Evolutionary conservation across 176 grass and related monocot genomes (phyloP).

Genomic region (Hordeum vulgare): MorexV3_pseudomolecules_assembly NC_058520.1:569549110-569549609

Average conservation of each 20-base stretch:
- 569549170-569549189: conserved; percentile 39
- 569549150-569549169: conserved; percentile 39
- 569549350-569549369: background rate
- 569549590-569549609: conserved; percentile 35
- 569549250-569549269: background rate
- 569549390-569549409: background rate
- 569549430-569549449: background rate
- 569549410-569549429: background rate
- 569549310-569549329: background rate
- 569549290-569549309: background rate
- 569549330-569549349: background rate
- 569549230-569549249: conserved; percentile 29
- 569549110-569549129: conserved; percentile 33
- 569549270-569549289: conserved; percentile 4
- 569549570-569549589: background rate
- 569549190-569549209: conserved; percentile 43
- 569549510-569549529: background rate
- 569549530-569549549: background rate
- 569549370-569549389: background rate
- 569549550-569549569: background rate
- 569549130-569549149: conserved; percentile 34
- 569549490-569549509: background rate
- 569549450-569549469: background rate
- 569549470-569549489: background rate
- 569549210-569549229: conserved; percentile 34